These are phyloP conservation scores for Penicillium canescens DNA, from an alignment of 495 filamentous ascomycete genomes.

Conservation along the genomic window DNA sequence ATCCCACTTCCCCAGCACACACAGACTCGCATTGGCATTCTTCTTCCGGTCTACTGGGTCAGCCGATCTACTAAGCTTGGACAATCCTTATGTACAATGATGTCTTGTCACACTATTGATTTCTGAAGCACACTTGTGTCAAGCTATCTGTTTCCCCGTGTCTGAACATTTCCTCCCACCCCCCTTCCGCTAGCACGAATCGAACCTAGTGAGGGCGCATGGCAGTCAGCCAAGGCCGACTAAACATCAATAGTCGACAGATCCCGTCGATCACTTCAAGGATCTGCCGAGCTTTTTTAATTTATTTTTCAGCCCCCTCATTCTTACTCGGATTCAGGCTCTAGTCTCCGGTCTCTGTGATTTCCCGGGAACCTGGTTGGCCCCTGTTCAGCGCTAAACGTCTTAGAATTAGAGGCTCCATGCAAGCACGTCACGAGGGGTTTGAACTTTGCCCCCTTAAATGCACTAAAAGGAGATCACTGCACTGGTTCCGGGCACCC, in stretches of 20 bases:
- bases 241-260: slow-evolving; percentile 50
- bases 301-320: slow-evolving; percentile 6
- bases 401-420: slow-evolving; percentile 22
- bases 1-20: too few species aligned
- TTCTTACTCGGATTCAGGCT: background rate
- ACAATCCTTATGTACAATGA: slow-evolving; percentile 8
- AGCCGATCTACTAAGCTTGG: slow-evolving; percentile 3
- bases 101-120: slow-evolving; percentile 22
- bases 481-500: background rate
- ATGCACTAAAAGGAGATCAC: background rate
- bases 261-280: slow-evolving; percentile 45
- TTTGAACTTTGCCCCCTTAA: slow-evolving; percentile 1
- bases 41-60: slow-evolving; percentile 6
- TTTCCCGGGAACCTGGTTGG: slow-evolving; percentile 19
- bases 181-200: slow-evolving; percentile 1
- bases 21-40: too few species aligned
- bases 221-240: slow-evolving; percentile 40
- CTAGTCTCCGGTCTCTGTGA: slow-evolving; percentile 4
- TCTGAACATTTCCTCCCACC: background rate
- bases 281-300: slow-evolving; percentile 35
- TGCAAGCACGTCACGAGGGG: slow-evolving; percentile 30
- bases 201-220: slow-evolving; percentile 18
- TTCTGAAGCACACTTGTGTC: slow-evolving; percentile 19
- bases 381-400: slow-evolving; percentile 26
- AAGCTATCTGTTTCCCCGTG: slow-evolving; percentile 6